Evolutionary conservation across 1,139 yeast species (phyloP), one percentile per base, ranked within the genome.

Genomic region (Scheffersomyces quercinus): DNA sequence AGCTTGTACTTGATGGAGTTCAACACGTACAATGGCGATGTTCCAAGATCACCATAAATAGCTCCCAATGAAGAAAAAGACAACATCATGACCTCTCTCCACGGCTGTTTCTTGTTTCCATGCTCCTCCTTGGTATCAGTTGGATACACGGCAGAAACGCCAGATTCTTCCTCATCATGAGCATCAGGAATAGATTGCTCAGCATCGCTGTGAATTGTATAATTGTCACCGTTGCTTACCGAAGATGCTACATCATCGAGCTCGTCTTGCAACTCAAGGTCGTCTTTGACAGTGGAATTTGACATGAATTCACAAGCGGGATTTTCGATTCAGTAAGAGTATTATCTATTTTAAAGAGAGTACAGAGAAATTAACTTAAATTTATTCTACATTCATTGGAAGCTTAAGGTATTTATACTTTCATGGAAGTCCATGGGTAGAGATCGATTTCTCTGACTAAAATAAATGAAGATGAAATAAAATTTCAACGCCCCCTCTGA

Each of bases 41-140:
- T 81, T 29, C 83, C 84, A 42, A 81, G 62, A 58, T 81, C 85
- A 47, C 86, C 85, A 55, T 80, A 81, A 39, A 81, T 77, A 11
- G 82, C 80, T 28, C 85, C 85, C 34, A 81, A 63, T 2, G 77
- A 68, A 3, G 72, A 60, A 44, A 71, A 73, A 1, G 64, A 51
- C 26, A 67, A 52, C 41, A 59, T 44, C 10, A 60, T 45, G 8
- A 61, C 48, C 37, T 59, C 58, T 41, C 56, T 52, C 65, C 66
- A 58, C 13, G 58, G 43, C 41, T 56, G 58, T 33, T 55, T 61
- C 13, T 42, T 48, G 13, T 13, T 10, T 3, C 35, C 33, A 9
- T 37, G 30, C 6, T n/a, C 41, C 4, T 29, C 13, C 7, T 35
- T 36, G 28, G 37, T 16, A 9, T 38, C 42, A 13, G 35, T 6